Evolutionary conservation across 2,329 filamentous ascomycete genomes (phyloP).

Genomic region (Claviceps quebecensis): DNA sequence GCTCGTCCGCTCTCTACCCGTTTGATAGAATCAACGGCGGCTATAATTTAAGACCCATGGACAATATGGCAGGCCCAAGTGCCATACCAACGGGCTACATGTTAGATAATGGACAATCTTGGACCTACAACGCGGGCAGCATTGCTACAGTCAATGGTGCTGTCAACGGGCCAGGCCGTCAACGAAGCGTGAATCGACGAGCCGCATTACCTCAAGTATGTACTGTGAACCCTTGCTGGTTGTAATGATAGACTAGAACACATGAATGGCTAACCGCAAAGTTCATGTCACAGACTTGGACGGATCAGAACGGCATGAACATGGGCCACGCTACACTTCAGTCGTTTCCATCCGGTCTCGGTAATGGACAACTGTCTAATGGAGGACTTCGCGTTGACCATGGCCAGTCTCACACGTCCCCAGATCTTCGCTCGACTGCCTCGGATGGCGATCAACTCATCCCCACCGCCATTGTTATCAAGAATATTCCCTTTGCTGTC

Average conservation of each 20-base stretch:
- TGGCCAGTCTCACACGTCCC: slow-evolving; percentile 25
- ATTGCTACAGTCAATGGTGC: slow-evolving; percentile 50
- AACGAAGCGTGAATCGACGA: slow-evolving; percentile 39
- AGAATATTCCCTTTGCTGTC: slow-evolving; percentile 97
- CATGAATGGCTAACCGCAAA: not conserved
- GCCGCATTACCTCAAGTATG: slow-evolving; percentile 62
- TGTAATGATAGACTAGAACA: too few relatives aligned
- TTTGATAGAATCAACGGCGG: slow-evolving; percentile 51
- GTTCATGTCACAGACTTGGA: slow-evolving; percentile 30
- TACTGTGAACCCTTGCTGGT: slow-evolving; percentile 11
- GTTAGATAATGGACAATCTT: slow-evolving; percentile 61
- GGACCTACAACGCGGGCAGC: slow-evolving; percentile 58
- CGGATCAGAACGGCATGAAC: slow-evolving; percentile 30
- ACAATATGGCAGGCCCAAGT: slow-evolving; percentile 25
- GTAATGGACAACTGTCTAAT: slow-evolving; percentile 23
- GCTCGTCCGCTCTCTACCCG: slow-evolving; percentile 50
- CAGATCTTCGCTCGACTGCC: slow-evolving; percentile 27
- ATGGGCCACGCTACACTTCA: slow-evolving; percentile 25
- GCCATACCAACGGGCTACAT: slow-evolving; percentile 33
- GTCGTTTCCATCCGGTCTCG: slow-evolving; percentile 21
- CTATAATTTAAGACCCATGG: slow-evolving; percentile 46
- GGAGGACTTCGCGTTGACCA: slow-evolving; percentile 31
- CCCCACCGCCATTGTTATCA: slow-evolving; percentile 96
- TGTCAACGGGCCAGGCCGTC: slow-evolving; percentile 47
- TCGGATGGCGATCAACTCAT: slow-evolving; percentile 74